Evolutionary conservation across 495 filamentous ascomycete species (phyloP), one percentile per base, ranked within the genome.

Genomic region (Aspergillus bertholletiae): DNA sequence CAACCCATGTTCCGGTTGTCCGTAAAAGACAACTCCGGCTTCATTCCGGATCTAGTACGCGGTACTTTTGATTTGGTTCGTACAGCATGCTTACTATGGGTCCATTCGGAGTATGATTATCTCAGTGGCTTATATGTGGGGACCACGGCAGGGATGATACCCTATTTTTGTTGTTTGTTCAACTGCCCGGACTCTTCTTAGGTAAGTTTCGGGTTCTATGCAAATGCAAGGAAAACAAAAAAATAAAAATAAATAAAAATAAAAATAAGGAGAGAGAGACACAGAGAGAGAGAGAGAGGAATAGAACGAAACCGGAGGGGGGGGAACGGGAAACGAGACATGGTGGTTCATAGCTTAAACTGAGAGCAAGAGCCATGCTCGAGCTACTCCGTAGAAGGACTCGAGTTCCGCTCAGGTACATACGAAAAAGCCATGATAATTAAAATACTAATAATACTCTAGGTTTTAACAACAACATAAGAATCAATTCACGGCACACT

Each of bases 31-130:
- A n/a, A n/a, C n/a, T n/a, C n/a, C n/a, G n/a, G n/a, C n/a, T n/a
- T n/a, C n/a, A n/a, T n/a, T 28, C 26, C 8, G 4, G 8, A 8
- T n/a, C 13, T 21, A n/a, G 30, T 47, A 47, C 45, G 21, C 43
- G 18, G 43, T 47, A 47, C 45, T 47, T 47, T 30, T 47, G 45
- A 47, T 12, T 9, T 30, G 12, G 22, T 47, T 47, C 45, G 24
- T 30, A 18, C 15, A n/a, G 17, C 34, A 6, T 11, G 13, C n/a
- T 37, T 37, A 37, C 34, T 37, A 37, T n/a, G 34, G 34, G 34
- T 37, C 34, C 13, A 34, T 15, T 15, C 34, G 17, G n/a, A n/a
- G n/a, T n/a, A n/a, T n/a, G n/a, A n/a, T n/a, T 37, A 37, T n/a
- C 34, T n/a, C 8, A 37, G 13, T 15, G 13, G 2, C 2, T 37